These are phyloP conservation scores for Microcyclosporella mali DNA, from an alignment of 2,329 filamentous ascomycete genomes.

Conservation along the genomic window DNA sequence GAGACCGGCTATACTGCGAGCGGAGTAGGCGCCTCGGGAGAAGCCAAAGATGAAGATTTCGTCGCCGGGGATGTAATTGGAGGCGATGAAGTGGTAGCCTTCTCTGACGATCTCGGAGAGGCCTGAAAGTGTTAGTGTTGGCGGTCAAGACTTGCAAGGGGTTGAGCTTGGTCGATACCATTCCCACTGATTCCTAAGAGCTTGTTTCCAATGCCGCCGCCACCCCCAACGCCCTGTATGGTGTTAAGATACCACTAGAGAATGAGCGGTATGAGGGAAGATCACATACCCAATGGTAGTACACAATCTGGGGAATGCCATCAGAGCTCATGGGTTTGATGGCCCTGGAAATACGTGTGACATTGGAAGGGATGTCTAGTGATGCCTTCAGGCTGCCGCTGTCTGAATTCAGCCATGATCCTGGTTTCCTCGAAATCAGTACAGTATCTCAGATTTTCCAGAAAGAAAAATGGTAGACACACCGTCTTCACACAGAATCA, in stretches of 20 bases:
- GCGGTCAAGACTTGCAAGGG: too few species aligned
- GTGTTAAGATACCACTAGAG: too few species aligned
- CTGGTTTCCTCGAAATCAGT: constrained; percentile 13
- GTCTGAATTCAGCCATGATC: constrained; percentile 47
- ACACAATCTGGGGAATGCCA: constrained; percentile 46
- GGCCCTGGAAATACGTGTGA: constrained; percentile 45
- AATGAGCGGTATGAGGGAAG: too few species aligned
- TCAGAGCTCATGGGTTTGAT: constrained; percentile 44
- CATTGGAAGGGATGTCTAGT: constrained; percentile 43
- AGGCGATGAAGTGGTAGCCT: constrained; percentile 47
- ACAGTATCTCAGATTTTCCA: too few species aligned
- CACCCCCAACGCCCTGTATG: constrained; percentile 38
- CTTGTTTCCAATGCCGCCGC: constrained; percentile 39
- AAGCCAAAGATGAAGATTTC: constrained; percentile 47
- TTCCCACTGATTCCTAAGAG: constrained; percentile 25
- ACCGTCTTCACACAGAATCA: constrained; percentile 27
- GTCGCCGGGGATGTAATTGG: constrained; percentile 49
- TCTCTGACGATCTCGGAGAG: constrained; percentile 44
- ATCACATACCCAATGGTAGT: constrained; percentile 40
- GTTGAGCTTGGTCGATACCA: constrained; percentile 1
- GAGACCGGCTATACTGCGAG: constrained; percentile 41
- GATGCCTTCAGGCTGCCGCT: constrained; percentile 40
- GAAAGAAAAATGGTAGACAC: background rate
- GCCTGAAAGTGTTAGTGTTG: constrained; percentile 21
- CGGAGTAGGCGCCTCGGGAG: constrained; percentile 44